A percentile compares a stretch with the other conserved stretches of the same genome.
phyloP scores from a whole-genome alignment of 1,284 basidiomycete species.

The Chalciporus sp. region DNA sequence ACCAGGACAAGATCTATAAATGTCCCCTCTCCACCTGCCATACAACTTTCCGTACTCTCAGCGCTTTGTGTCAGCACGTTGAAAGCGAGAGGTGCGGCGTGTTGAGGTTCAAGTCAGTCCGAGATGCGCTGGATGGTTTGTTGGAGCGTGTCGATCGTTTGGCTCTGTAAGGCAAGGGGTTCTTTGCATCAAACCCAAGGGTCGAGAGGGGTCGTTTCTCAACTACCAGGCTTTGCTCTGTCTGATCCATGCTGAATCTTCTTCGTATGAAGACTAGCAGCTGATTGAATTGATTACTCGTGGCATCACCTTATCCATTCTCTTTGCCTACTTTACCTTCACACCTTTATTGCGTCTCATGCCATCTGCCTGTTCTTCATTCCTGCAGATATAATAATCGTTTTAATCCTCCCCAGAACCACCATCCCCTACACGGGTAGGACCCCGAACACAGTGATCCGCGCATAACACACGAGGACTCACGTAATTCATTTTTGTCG shows the following conservation, averaged over 20 bases:
- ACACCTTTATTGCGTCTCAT: not conserved
- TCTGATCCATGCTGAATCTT: no score
- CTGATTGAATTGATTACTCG: no score
- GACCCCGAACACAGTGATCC: no score
- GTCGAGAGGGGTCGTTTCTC: not conserved
- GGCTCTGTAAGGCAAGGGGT: constrained; percentile 31
- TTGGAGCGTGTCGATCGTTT: constrained; percentile 19
- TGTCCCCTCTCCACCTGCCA: constrained; percentile 45
- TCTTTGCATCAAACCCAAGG: constrained; percentile 15
- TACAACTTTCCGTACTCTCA: constrained; percentile 45
- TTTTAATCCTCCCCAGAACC: no score
- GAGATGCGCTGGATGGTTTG: constrained; percentile 39
- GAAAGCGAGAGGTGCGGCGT: constrained; percentile 58
- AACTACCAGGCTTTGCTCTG: not conserved
- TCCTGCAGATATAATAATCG: no score
- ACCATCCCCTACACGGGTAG: no score
- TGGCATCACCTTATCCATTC: no score
- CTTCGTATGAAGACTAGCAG: no score
- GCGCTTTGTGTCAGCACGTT: constrained; percentile 54
- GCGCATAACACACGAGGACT: no score
- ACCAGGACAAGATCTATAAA: constrained; percentile 46
- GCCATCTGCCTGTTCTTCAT: not conserved
- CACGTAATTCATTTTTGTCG: no score
- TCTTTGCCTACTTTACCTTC: not conserved
- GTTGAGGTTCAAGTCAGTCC: constrained; percentile 42